These are phyloP conservation scores for Wickerhamomyces kurtzmanii DNA, from an alignment of 805 yeast species.

Conservation along the genomic window DNA sequence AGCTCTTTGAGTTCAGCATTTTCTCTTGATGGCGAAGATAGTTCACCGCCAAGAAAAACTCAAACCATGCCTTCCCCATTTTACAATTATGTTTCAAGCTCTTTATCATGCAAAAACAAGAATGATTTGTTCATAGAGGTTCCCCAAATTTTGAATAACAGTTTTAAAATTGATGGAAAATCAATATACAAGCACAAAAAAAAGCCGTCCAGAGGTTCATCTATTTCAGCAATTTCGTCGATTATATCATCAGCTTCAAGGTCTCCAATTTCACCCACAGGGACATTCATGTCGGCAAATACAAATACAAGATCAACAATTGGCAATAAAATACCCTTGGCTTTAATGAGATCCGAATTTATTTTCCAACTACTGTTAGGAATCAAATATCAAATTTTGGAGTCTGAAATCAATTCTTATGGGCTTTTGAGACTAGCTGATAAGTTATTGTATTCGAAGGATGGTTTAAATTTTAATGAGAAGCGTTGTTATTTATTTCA, in stretches of 20 bases:
- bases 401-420: slow-evolving; percentile 19
- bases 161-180: too few relatives aligned
- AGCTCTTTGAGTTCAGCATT: background rate
- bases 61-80: background rate
- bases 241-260: slow-evolving; percentile 18
- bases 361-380: slow-evolving; percentile 5
- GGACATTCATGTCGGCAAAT: background rate
- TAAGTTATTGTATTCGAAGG: slow-evolving; percentile 18
- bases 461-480: slow-evolving; percentile 14
- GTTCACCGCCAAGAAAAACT: slow-evolving; percentile 1
- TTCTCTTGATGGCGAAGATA: background rate
- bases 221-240: slow-evolving; percentile 17
- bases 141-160: slow-evolving; percentile 5
- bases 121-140: slow-evolving; percentile 16
- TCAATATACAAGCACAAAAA: too few relatives aligned
- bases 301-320: background rate
- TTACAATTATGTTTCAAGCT: slow-evolving; percentile 6
- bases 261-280: slow-evolving; percentile 13
- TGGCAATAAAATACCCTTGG: slow-evolving; percentile 8
- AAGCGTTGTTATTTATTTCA: slow-evolving; percentile 25
- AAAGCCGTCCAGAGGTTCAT: slow-evolving; percentile 17
- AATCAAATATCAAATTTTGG: slow-evolving; percentile 8
- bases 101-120: slow-evolving; percentile 13
- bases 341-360: slow-evolving; percentile 10
- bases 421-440: slow-evolving; percentile 28